Evolutionary conservation across 1,284 basidiomycete genomes (phyloP), one percentile per base, ranked within the genome.

Genomic region (Stereum hirsutum): DNA sequence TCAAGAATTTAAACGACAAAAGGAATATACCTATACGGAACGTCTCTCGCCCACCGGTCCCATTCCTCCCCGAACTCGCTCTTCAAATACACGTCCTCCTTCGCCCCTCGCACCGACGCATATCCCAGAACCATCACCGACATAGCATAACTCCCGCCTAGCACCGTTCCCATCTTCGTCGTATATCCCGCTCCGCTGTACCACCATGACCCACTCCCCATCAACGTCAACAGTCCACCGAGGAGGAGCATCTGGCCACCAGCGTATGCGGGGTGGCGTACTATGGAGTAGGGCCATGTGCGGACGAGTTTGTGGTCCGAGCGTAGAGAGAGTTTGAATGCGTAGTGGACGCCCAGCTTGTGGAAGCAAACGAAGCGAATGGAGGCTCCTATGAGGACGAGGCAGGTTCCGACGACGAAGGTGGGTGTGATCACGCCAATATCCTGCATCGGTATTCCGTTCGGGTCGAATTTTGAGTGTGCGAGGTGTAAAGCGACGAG

Each of bases 31-130:
- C n/a, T 46, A 37, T 50, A 50, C n/a, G 31, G 40, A 26, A 50
- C 49, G 10, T 40, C 44, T 23, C 24, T 31, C 23, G 45, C 45
- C 45, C 46, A 50, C 6, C 28, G 43, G 6, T 47, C 45, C 49
- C 49, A 50, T 39, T 47, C 34, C n/a, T 19, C 21, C 15, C 48
- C 48, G 41, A 50, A 50, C 27, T 47, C 33, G 33, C 47, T 40
- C 40, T 28, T 32, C 23, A 50, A 24, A 14, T 47, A 35, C 23
- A 24, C 34, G 26, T 50, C 49, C 20, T 50, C 49, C 19, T 30
- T 31, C 11, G 32, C 26, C 3, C 39, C 30, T 27, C 49, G 41
- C 10, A n/a, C 15, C 10, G 21, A 10, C 33, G 21, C 10, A 8
- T 17, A n/a, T 20, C 10, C 6, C 4, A 10, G 10, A 17, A 35